Base-by-base conservation (phyloP, 2,329 filamentous ascomycete genomes). In the Aspergillus felis region DNA sequence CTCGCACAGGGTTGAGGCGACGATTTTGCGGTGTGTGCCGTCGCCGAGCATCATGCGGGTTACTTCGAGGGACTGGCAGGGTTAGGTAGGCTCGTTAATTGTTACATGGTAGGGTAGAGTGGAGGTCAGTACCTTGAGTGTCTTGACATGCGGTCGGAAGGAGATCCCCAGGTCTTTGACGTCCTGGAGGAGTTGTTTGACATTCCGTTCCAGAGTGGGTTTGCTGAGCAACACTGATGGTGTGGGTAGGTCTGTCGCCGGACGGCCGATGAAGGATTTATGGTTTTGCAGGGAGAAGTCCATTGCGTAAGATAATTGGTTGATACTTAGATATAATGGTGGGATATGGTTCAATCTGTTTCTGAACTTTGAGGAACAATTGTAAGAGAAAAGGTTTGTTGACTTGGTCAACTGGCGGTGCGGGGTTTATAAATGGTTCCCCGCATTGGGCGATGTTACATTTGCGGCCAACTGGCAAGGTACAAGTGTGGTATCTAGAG, bases 71-170 rank as follows among this genome's bases (percentile, higher is more conserved):
- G 63, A 63, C 66, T 28, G 7, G 54, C 53, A 28, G 27, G 48
- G n/a, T 32, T 42, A 29, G 7, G 20, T 42, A 12, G 32, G 20
- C 32, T 22, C 22, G 10, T 41, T 42, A 41, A 32, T 22, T 22
- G 10, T 41, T 42, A 41, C 27, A 50, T n/a, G 25, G 8, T 6
- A 22, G 9, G 10, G 3, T 46, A 7, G 17, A 28, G 4, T 29
- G 2, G 25, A 14, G 25, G 27, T 27, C 3, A 51, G 2, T 42
- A 75, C 77, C 69, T 79, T 79, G 25, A 79, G 67, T 0, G 77
- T 79, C 61, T 79, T 79, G n/a, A 79, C 72, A 60, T 79, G 77
- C 20, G 76, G 75, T 22, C 77, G 64, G 27, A 79, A 78, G 3
- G 62, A 57, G 28, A 79, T 71, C 0, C 71, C 72, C 0, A 76